Conservation (phyloP, 495 filamentous ascomycete species). For the Talaromyces proteolyticus region DNA sequence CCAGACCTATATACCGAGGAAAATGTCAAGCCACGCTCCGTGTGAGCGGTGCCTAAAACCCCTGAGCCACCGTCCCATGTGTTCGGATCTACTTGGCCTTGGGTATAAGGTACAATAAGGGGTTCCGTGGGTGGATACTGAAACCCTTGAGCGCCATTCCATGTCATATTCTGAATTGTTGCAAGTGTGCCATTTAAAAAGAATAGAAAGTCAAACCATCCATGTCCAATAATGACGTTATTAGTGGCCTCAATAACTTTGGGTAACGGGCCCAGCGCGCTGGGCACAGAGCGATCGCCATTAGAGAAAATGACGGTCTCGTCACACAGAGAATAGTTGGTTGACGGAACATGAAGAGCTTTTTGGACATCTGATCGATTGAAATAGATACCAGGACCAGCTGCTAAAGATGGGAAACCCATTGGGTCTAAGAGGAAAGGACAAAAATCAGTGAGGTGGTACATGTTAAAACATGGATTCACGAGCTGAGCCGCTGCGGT, state of each 20-base stretch:
- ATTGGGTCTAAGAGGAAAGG: conserved; percentile 68
- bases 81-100: conserved; percentile 17
- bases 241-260: conserved; percentile 67
- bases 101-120: conserved; percentile 62
- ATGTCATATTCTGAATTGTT: conserved; percentile 85
- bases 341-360: conserved; percentile 63
- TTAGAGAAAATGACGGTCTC: conserved; percentile 47
- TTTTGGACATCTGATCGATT: conserved; percentile 69
- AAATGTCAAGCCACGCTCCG: conserved; percentile 67
- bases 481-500: conserved; percentile 46
- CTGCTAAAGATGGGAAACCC: conserved; percentile 59
- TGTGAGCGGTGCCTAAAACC: conserved; percentile 53
- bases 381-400: conserved; percentile 63
- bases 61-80: conserved; percentile 40
- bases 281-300: conserved; percentile 42
- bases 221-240: conserved; percentile 64
- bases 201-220: conserved; percentile 49
- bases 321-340: conserved; percentile 56
- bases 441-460: conserved; percentile 70
- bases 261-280: conserved; percentile 49
- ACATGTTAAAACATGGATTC: conserved; percentile 80
- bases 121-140: conserved; percentile 46
- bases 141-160: conserved; percentile 69
- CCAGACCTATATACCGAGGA: conserved; percentile 50
- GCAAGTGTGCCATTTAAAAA: conserved; percentile 63